Base-by-base conservation (phyloP, 192 early-diverging fungal species). In the Neocallimastix lanati region DNA sequence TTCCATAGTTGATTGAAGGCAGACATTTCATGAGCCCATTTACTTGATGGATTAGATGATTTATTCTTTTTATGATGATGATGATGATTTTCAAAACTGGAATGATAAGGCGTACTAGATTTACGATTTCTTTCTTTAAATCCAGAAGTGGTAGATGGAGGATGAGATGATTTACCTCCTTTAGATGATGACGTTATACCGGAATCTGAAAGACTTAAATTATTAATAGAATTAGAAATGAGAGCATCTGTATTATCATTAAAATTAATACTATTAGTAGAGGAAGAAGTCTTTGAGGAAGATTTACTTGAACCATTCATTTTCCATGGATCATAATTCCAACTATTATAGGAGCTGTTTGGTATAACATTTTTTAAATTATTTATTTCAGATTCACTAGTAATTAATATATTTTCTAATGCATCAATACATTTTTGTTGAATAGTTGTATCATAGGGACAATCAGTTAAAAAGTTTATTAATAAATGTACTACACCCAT, bases 321-420 rank as follows among this genome's bases (percentile, higher is more conserved):
- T 9, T 67, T 67, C 50, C 50, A 67, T 67, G 50, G 50, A n/a
- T 67, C 50, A 67, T 67, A 67, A n/a, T 67, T 67, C 50, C 50
- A 67, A 67, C 21, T 50, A 6, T 25, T 7, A n/a, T 67, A 67
- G 18, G 50, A 67, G 11, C 25, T 11, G 16, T 21, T 6, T 67
- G 16, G 16, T 16, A 67, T 67, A 11, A 16, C 7, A 67, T 67
- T 67, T 67, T 67, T 67, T 4, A 11, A 67, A 67, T 21, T 67
- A 67, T 4, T 67, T 27, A 67, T n/a, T 67, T 86, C 86, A n/a
- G 79, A 37, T 18, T 86, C 87, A 21, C 87, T 87, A 15, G 86
- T 81, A 67, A 82, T 83, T 28, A 88, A 78, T 58, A 88, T 88
- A 29, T 84, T 85, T 15, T 88, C 84, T 28, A 88, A 76, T 13